phyloP scores from a whole-genome alignment of 495 filamentous ascomycete genomes.

The Pseudoneurospora amorphoporcata region DNA sequence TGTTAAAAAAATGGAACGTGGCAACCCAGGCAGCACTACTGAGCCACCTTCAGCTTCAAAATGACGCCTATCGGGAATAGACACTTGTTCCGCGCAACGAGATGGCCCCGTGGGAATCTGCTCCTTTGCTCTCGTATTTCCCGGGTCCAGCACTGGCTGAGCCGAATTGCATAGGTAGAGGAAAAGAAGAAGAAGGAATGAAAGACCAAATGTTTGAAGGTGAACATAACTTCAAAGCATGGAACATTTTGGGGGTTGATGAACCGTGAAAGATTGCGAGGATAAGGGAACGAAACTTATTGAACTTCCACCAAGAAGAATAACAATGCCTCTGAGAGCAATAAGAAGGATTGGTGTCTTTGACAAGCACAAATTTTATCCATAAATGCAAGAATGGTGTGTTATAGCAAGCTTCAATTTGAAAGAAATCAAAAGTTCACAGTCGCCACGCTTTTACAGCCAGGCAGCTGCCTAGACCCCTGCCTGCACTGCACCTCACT shows the following conservation, averaged over 20 bases:
- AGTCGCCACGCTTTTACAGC: background rate
- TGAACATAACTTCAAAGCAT: background rate
- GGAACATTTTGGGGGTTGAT: background rate
- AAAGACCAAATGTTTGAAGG: background rate
- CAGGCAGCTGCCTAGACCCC: background rate
- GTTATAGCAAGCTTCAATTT: background rate
- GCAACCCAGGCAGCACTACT: background rate
- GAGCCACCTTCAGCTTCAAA: background rate
- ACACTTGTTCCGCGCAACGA: background rate
- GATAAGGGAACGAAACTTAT: background rate
- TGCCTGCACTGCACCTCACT: background rate
- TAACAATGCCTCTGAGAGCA: background rate
- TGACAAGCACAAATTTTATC: background rate
- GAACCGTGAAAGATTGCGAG: background rate
- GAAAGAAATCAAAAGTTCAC: background rate
- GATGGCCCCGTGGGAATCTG: background rate
- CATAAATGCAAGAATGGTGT: background rate
- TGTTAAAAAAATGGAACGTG: background rate
- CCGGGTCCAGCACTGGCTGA: background rate
- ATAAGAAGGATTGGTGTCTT: background rate
- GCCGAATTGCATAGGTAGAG: background rate
- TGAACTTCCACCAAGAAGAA: background rate
- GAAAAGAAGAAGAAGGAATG: background rate
- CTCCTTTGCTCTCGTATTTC: background rate
- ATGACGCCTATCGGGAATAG: background rate